Evolutionary conservation across 805 yeast genomes (phyloP), one percentile per base, ranked within the genome.

Genomic region (Saturnispora zaruensis): DNA sequence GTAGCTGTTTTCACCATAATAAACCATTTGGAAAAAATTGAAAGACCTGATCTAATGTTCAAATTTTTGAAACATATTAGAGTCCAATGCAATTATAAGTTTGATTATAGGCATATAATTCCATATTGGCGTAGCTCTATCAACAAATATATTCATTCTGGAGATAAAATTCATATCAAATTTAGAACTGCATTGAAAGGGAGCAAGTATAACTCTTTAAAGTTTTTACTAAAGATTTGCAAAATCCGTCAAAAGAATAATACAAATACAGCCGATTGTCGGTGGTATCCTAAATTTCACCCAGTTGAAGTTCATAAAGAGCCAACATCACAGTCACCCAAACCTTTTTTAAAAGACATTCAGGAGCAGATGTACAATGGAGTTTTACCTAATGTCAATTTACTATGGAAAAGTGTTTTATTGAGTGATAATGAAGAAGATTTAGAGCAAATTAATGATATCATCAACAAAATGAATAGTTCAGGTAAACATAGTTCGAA

Each of bases 41-140:
- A 51, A 16, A 53, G 55, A 14, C 60, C 66, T 2, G 60, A 59
- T 6, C 37, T 57, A 3, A 51, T 60, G 23, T 52, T 57, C 13
- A 33, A 46, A 14, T 45, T 64, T 14, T 44, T 63, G 53, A 26
- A 56, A 48, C 52, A 60, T 65, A 21, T 65, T 61, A 49, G 64
- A 59, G n/a, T 58, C 56, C 57, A 64, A 16, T 34, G 51, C 5
- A 53, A 52, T 3, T 48, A 57, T n/a, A 44, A 38, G 23, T 51
- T 59, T 30, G 51, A 56, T 25, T 56, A 50, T 46, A 44, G 50
- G 3, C 62, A 58, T 40, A 33, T 58, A 8, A 36, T 50, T 21
- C 50, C 54, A 3, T 47, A 58, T 16, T 62, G 65, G 66, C 50
- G 56, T 30, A 32, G 54, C 3, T 44, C 57, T 13, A 45, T 57